Evolutionary conservation across 768 basidiomycete genomes (phyloP), one percentile per base, ranked within the genome.

Genomic region (Psilocybe cyanescens): DNA sequence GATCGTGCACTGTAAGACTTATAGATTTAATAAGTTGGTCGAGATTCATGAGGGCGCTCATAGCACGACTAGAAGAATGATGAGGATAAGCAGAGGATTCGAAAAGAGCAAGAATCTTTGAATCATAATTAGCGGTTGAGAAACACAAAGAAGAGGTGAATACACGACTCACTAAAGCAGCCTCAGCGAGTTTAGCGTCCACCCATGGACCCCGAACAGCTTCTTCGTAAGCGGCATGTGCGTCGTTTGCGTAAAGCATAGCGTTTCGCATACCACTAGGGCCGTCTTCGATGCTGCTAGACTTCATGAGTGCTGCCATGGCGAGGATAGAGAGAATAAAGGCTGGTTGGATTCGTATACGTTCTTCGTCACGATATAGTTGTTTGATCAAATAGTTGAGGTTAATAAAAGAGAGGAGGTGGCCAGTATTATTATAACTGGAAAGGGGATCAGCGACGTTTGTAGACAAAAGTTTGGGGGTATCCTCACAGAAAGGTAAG

Each of bases 61-160:
- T 76, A 9, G 85, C 81, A 12, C 87, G 82, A 19, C 83, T 81
- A 3, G 82, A 77, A 19, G 80, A 82, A 69, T 91, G 83, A 46
- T 82, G 76, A 5, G 90, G 90, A 61, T 93, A 89, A 4, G 88
- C 83, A 1, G 89, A 92, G 0, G 85, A 83, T 71, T 94, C 92
- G 66, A 91, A 94, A 2, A 94, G 76, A 4, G 91, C 88, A 8
- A 93, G 79, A 52, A 94, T 85, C 91, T 91, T 62, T 3, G 6
- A 47, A 24, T 60, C 4, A 44, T 29, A 45, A 33, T 45, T 19
- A 44, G 9, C 4, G 24, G 24, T 24, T 24, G 24, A 51, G 39
- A 8, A 44, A 11, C 14, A 28, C 9, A 28, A 17, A 5, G 41
- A 33, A 6, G 37, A 28, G 16, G 28, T 30, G 51, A 31, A 29